A percentile compares a stretch with the other conserved stretches of the same genome.
Conservation (phyloP, 129 eudicot species). For the Centrapalus pauciflorus region DNA sequence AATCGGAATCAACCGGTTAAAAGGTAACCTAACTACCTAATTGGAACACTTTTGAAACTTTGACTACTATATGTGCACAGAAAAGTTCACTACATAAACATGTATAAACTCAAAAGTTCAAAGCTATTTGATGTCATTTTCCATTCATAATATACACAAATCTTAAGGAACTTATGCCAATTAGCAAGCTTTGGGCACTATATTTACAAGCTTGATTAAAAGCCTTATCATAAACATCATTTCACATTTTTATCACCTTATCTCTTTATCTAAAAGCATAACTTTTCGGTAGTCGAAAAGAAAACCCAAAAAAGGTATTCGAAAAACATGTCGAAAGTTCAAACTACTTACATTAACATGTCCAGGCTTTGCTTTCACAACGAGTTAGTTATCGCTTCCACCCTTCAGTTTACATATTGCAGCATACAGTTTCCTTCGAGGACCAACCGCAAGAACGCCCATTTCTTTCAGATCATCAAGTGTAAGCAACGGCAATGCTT, state of each 20-base stretch:
- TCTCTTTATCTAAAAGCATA: conserved; percentile 10
- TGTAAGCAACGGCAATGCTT: conserved; percentile 49
- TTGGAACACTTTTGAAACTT: too few species aligned
- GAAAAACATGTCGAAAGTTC: conserved; percentile 20
- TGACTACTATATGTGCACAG: too few species aligned
- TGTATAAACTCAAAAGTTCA: too few species aligned
- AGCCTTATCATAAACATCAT: conserved; percentile 1
- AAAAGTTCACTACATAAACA: too few species aligned
- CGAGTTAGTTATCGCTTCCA: background rate
- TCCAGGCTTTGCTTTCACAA: background rate
- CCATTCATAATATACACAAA: too few species aligned
- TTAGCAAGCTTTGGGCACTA: background rate
- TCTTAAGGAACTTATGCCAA: too few species aligned
- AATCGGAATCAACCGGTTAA: too few species aligned
- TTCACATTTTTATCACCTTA: background rate
- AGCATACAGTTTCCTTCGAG: conserved; percentile 45
- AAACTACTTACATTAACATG: conserved; percentile 31
- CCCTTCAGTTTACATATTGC: conserved; percentile 39
- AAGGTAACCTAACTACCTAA: too few species aligned
- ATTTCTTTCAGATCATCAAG: conserved; percentile 52
- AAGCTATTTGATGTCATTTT: too few species aligned
- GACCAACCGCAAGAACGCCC: conserved; percentile 57
- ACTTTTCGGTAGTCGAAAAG: conserved; percentile 19
- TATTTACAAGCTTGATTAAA: background rate
- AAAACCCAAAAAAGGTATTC: background rate